A percentile compares a stretch with the other conserved stretches of the same genome.
phyloP scores from a whole-genome alignment of 768 basidiomycete genomes.

The Russula olivacea region DNA sequence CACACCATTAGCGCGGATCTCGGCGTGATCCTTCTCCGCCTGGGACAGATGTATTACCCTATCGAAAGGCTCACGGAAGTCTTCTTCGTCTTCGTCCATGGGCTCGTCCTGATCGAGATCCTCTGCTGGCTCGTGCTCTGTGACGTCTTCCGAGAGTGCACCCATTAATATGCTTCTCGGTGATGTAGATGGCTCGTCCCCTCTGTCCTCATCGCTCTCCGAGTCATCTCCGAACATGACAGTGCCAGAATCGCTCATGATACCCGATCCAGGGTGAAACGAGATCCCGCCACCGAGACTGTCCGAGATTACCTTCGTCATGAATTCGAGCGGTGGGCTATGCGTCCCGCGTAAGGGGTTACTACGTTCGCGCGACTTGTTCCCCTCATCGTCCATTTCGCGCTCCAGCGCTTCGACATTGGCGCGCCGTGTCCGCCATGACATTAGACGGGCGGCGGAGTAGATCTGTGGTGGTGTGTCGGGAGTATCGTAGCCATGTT shows the following conservation, averaged over 20 bases:
- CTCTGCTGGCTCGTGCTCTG: conserved; percentile 53
- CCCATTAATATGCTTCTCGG: conserved; percentile 14
- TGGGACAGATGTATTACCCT: conserved; percentile 32
- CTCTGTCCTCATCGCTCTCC: conserved; percentile 57
- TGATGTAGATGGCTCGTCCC: conserved; percentile 31
- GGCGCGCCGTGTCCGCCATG: conserved; percentile 51
- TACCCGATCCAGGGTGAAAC: conserved; percentile 50
- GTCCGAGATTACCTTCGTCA: conserved; percentile 20
- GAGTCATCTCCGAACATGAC: conserved; percentile 55
- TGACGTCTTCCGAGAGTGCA: conserved; percentile 45
- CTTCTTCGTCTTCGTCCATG: conserved; percentile 32
- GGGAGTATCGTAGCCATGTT: conserved; percentile 76
- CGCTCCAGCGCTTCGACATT: conserved; percentile 46
- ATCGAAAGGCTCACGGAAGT: conserved; percentile 24
- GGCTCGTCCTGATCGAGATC: conserved; percentile 52
- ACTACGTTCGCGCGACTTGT: conserved; percentile 8
- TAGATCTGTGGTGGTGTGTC: conserved; percentile 70
- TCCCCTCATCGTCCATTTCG: conserved; percentile 32
- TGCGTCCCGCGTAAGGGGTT: conserved; percentile 4
- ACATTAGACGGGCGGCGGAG: conserved; percentile 52
- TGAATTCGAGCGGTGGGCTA: conserved; percentile 12
- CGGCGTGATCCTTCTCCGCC: conserved; percentile 32
- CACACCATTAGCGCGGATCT: conserved; percentile 24
- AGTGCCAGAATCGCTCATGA: conserved; percentile 43
- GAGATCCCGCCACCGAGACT: conserved; percentile 45